phyloP scores from a whole-genome alignment of 805 yeast genomes.

The Jamesozyma rosinii region DNA sequence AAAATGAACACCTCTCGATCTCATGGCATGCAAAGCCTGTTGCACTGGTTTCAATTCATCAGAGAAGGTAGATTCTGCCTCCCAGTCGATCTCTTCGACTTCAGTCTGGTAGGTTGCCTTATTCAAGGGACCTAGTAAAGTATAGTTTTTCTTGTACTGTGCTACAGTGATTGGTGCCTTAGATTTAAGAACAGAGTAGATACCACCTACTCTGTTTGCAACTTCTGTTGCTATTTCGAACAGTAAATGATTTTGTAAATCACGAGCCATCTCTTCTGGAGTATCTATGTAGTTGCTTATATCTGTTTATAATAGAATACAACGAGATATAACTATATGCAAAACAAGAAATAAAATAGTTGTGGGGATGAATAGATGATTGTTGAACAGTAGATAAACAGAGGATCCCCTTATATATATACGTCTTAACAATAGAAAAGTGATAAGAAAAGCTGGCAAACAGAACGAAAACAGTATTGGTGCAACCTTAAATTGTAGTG shows the following conservation, averaged over 20 bases:
- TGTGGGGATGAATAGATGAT: background rate
- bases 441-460: background rate
- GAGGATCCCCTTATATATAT: no score
- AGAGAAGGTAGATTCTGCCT: conserved; percentile 34
- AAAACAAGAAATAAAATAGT: no score
- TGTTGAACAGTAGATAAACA: no score
- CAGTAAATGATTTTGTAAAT: conserved; percentile 74
- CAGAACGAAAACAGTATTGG: background rate
- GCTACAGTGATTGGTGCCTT: conserved; percentile 95
- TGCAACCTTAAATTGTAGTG: background rate
- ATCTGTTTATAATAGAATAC: background rate
- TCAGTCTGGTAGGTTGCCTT: conserved; percentile 65
- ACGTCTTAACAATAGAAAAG: background rate
- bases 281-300: no score
- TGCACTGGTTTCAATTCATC: conserved; percentile 23
- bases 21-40: conserved; percentile 64
- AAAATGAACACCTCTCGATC: conserved; percentile 68
- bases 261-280: conserved; percentile 63
- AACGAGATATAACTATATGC: background rate
- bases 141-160: conserved; percentile 81
- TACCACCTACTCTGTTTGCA: conserved; percentile 96
- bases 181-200: conserved; percentile 90
- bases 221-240: conserved; percentile 96
- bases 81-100: conserved; percentile 64
- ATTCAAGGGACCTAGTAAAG: conserved; percentile 79